Conservation (phyloP, 768 basidiomycete species). For the Pleurotus tuoliensis region DNA sequence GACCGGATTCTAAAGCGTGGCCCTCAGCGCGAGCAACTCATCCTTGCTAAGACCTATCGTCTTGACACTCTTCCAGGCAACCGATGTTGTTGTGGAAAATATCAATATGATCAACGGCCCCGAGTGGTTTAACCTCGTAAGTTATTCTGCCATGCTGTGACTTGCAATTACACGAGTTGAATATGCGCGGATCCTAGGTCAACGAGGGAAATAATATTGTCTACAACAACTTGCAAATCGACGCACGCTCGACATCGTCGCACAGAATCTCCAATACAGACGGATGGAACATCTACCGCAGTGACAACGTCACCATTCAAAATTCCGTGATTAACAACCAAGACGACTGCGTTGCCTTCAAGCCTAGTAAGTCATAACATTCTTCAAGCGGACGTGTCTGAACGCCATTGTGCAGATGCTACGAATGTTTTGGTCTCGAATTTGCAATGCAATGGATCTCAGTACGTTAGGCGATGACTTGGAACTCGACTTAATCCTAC, state of each 20-base stretch:
- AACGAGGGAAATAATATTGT: constrained; percentile 44
- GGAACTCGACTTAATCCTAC: background rate
- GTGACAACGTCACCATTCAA: constrained; percentile 42
- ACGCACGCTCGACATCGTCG: constrained; percentile 40
- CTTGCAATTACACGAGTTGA: no score
- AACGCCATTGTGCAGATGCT: constrained; percentile 24
- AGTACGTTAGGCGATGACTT: constrained; percentile 28
- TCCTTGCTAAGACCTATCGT: constrained; percentile 51
- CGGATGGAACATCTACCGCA: constrained; percentile 63
- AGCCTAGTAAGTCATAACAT: constrained; percentile 34
- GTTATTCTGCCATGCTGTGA: background rate
- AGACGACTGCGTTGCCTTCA: constrained; percentile 60
- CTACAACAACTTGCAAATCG: constrained; percentile 44
- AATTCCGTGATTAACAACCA: constrained; percentile 51
- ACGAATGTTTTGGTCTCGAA: constrained; percentile 57
- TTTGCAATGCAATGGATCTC: constrained; percentile 56
- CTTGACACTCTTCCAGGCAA: constrained; percentile 50
- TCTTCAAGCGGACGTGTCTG: no score
- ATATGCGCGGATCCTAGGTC: constrained; percentile 24
- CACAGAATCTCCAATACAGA: constrained; percentile 48
- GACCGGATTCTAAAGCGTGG: background rate
- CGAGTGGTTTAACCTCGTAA: constrained; percentile 49
- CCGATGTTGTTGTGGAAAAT: constrained; percentile 41
- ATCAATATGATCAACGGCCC: constrained; percentile 48
- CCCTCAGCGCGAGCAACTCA: constrained; percentile 37